A percentile compares a stretch with the other conserved stretches of the same genome.
Conservation (phyloP, 1,284 basidiomycete genomes). For the Entoloma clypeatum region DNA sequence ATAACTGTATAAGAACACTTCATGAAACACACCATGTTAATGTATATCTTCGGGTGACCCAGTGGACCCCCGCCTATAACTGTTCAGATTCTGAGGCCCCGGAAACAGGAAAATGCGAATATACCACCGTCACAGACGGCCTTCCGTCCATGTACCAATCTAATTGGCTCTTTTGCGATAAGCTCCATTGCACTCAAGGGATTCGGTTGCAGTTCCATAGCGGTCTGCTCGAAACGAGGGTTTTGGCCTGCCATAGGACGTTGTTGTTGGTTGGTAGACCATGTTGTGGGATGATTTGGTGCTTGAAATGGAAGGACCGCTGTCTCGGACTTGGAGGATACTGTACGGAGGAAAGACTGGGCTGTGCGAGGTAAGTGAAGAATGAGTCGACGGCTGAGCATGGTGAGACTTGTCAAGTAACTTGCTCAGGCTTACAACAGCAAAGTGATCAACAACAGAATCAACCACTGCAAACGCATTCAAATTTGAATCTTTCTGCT, state of each 20-base stretch:
- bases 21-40: conserved; percentile 75
- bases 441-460: conserved; percentile 8
- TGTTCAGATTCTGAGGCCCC: conserved; percentile 1
- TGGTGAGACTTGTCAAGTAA: conserved; percentile 8
- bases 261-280: conserved; percentile 72
- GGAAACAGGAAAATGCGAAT: conserved; percentile 27
- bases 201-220: conserved; percentile 82
- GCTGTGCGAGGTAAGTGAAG: conserved; percentile 14
- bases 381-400: conserved; percentile 23
- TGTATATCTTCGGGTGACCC: conserved; percentile 95
- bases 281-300: conserved; percentile 74
- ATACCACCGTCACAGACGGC: conserved; percentile 93
- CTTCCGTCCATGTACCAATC: conserved; percentile 75
- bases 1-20: neutral
- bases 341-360: conserved; percentile 12
- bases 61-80: conserved; percentile 85
- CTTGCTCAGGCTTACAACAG: conserved; percentile 4
- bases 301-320: conserved; percentile 52
- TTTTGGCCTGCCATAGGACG: conserved; percentile 54
- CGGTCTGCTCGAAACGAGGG: conserved; percentile 91
- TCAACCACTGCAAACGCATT: conserved; percentile 7
- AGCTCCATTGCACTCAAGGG: conserved; percentile 92
- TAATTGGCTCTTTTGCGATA: conserved; percentile 82
- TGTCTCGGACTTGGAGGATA: conserved; percentile 27
- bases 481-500: conserved; percentile 1